Evolutionary conservation across 1,139 yeast genomes (phyloP), one percentile per base, ranked within the genome.

Genomic region (Diutina pseudorugosa): DNA sequence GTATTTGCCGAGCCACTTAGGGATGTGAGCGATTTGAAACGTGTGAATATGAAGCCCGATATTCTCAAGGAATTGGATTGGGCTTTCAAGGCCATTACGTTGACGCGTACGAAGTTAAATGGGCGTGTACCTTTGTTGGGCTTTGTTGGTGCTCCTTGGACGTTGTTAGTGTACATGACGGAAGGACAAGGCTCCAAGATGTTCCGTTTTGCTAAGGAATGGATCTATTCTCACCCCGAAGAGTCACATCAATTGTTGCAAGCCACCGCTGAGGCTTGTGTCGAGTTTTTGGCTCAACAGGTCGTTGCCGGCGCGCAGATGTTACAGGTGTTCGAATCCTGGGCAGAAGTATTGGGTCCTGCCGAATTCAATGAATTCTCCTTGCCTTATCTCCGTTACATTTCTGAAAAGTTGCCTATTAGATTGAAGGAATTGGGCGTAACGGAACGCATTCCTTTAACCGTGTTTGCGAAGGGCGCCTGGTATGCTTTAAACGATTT

Each of bases 121-220:
- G 98, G 98, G 51, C 79, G 95, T 61, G 98, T 91, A 18, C 98
- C 98, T 23, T 75, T 93, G 58, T 75, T 93, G 53, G 98, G 98
- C 2, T 93, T 93, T 69, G 88, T 93, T 60, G 98, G 98, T 54
- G 97, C 96, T 14, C 98, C 98, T 55, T 93, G 97, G 97, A 93
- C 98, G 11, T 71, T 93, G 57, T 76, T 93, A 71, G 96, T 91
- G 45, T 93, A 94, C 69, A 94, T 93, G 96, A 83, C 93, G 55
- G 98, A 93, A 69, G 98, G 98, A 51, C 97, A 96, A 60, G 96
- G 97, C 16, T 84, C 96, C 11, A 86, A 88, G 66, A 76, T 91
- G 76, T 93, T 87, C 72, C 77, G 96, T 63, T 89, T 77, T 64
- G 96, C 90, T 55, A 90, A 93, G 67, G 86, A 88, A 65, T 91